Conservation (phyloP, 2,329 filamentous ascomycete genomes). For the Tolypocladium inflatum region DNA sequence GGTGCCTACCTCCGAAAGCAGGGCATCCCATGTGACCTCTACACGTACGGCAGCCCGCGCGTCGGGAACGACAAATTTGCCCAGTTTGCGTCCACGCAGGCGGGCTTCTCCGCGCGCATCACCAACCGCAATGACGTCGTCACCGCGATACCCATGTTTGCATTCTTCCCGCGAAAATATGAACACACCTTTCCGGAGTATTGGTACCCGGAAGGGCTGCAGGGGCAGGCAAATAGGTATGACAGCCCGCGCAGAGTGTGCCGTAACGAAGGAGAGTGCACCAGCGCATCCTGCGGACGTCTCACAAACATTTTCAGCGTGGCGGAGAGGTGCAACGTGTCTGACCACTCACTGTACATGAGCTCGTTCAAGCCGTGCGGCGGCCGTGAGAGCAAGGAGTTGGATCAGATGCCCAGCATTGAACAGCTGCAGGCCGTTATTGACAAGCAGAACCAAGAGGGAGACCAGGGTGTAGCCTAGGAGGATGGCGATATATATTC, state of each 20-base stretch:
- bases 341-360: not conserved
- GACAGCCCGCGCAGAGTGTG: slow-evolving; percentile 1
- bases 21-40: slow-evolving; percentile 42
- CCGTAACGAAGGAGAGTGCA: not conserved
- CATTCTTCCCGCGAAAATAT: slow-evolving; percentile 36
- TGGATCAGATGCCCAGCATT: not conserved
- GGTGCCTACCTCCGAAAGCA: slow-evolving; percentile 43
- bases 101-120: slow-evolving; percentile 20
- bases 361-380: not conserved
- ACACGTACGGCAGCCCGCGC: slow-evolving; percentile 59
- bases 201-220: slow-evolving; percentile 34
- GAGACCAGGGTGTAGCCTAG: not conserved
- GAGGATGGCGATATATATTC: no score
- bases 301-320: not conserved
- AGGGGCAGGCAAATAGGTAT: slow-evolving; percentile 19
- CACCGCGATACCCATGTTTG: slow-evolving; percentile 48
- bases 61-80: slow-evolving; percentile 51
- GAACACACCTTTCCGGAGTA: slow-evolving; percentile 61
- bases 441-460: not conserved
- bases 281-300: not conserved
- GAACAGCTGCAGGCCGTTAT: not conserved
- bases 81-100: not conserved
- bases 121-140: slow-evolving; percentile 61
- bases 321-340: not conserved
- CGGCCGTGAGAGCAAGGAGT: not conserved